Percentiles rank a stretch among this genome's conserved stretches.
phyloP scores from a whole-genome alignment of 768 basidiomycete genomes.

The Mycena vitilis region DNA sequence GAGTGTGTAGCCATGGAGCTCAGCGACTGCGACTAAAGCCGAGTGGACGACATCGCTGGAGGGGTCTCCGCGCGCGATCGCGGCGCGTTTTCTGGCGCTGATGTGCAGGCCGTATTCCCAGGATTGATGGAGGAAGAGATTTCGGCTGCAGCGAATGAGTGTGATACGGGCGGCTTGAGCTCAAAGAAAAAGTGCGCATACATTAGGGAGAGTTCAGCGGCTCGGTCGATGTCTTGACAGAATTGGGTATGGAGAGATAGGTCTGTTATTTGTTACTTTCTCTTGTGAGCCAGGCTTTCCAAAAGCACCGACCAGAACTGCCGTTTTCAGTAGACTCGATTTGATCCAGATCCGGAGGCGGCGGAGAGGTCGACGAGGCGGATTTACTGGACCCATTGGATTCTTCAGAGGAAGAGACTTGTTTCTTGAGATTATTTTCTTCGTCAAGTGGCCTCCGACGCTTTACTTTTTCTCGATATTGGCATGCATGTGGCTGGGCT shows the following conservation, averaged over 20 bases:
- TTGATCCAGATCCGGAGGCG: not conserved
- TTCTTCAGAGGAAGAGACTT: not conserved
- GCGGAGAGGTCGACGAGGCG: not conserved
- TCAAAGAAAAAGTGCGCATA: not conserved
- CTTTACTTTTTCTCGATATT: not conserved
- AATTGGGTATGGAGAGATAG: not conserved
- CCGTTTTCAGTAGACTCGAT: not conserved
- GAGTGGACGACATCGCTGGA: slow-evolving; percentile 16
- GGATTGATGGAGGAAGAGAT: slow-evolving; percentile 23
- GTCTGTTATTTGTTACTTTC: too few species aligned
- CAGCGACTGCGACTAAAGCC: slow-evolving; percentile 6
- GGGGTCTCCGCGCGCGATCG: slow-evolving; percentile 24
- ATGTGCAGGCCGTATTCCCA: slow-evolving; percentile 19
- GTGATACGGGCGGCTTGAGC: not conserved
- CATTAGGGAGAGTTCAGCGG: slow-evolving; percentile 1
- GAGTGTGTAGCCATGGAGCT: slow-evolving; percentile 21
- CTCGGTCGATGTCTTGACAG: not conserved
- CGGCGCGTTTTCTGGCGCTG: slow-evolving; percentile 11
- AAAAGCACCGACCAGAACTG: not conserved
- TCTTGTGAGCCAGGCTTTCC: too few species aligned
- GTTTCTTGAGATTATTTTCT: too few species aligned
- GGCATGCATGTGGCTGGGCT: not conserved
- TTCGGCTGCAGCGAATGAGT: slow-evolving; percentile 12
- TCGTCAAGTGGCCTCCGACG: not conserved
- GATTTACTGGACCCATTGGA: not conserved